A percentile compares a stretch with the other conserved stretches of the same genome.
phyloP scores from a whole-genome alignment of 1,284 basidiomycete genomes.

The Ceratobasidium sp. region DNA sequence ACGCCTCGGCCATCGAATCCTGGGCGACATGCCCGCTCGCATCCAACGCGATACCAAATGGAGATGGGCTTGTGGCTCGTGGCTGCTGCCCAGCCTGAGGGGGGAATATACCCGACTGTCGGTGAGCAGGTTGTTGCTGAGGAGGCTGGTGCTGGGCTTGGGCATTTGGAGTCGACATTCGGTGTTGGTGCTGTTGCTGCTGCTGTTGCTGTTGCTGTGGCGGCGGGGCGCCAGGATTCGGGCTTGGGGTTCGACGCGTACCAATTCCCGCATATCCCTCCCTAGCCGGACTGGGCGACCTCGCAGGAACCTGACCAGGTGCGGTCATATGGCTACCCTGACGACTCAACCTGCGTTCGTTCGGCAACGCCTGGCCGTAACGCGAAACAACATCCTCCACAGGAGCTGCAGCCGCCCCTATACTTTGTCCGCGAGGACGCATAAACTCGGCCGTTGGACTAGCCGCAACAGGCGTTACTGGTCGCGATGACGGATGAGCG shows the following conservation, averaged over 20 bases:
- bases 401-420: slow-evolving; percentile 54
- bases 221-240: slow-evolving; percentile 55
- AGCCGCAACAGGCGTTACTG: slow-evolving; percentile 65
- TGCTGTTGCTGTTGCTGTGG: slow-evolving; percentile 40
- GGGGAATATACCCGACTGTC: neutral
- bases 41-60: slow-evolving; percentile 78
- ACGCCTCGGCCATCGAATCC: slow-evolving; percentile 75
- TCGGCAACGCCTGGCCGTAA: slow-evolving; percentile 87
- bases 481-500: slow-evolving; percentile 70
- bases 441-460: slow-evolving; percentile 74
- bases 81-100: slow-evolving; percentile 41
- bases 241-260: slow-evolving; percentile 68
- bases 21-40: slow-evolving; percentile 77
- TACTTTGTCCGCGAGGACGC: slow-evolving; percentile 57
- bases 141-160: slow-evolving; percentile 46
- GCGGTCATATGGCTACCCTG: slow-evolving; percentile 41
- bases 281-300: slow-evolving; percentile 53
- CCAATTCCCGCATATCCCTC: slow-evolving; percentile 81
- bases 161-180: too few relatives aligned
- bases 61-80: slow-evolving; percentile 52
- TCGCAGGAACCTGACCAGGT: slow-evolving; percentile 42
- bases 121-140: slow-evolving; percentile 32
- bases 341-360: slow-evolving; percentile 70
- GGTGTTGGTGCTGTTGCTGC: slow-evolving; percentile 45
- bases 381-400: slow-evolving; percentile 76